These are phyloP conservation scores for Balakata baccata DNA, from an alignment of 345 rosid genomes.

Conservation along the genomic window DNA sequence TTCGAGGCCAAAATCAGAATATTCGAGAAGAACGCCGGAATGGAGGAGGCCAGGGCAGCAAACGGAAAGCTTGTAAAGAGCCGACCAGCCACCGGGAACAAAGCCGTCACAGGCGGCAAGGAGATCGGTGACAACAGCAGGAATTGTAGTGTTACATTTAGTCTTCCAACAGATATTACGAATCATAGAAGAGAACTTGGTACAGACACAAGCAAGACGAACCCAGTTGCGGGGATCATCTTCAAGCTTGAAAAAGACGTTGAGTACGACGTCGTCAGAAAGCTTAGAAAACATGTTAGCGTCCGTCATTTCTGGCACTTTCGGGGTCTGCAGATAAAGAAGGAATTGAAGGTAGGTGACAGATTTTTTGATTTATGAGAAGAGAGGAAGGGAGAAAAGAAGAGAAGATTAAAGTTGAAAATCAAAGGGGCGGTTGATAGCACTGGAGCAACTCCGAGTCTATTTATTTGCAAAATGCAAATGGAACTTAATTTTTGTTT, in stretches of 20 bases:
- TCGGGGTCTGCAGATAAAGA: not conserved
- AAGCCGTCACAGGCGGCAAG: constrained; percentile 25
- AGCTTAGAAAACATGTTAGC: constrained; percentile 45
- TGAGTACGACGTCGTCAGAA: constrained; percentile 75
- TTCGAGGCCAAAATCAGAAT: constrained; percentile 92
- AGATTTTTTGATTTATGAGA: not conserved
- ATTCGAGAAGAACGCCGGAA: constrained; percentile 80
- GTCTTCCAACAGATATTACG: constrained; percentile 62
- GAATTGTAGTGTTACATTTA: constrained; percentile 54
- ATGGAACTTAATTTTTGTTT: too few species aligned
- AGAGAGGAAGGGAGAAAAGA: too few species aligned
- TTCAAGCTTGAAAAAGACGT: constrained; percentile 78
- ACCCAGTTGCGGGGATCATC: constrained; percentile 87
- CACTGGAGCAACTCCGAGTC: too few species aligned
- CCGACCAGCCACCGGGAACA: constrained; percentile 64
- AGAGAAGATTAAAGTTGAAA: too few species aligned
- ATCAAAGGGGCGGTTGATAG: too few species aligned
- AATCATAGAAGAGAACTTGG: constrained; percentile 74
- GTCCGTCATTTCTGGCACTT: constrained; percentile 38
- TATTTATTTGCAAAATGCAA: too few species aligned
- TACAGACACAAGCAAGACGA: constrained; percentile 77
- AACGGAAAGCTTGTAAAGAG: constrained; percentile 74
- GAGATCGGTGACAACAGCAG: constrained; percentile 69
- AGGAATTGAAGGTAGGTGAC: not conserved
- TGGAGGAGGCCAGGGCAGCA: constrained; percentile 91